phyloP scores from a whole-genome alignment of 2,329 filamentous ascomycete species.

The Truncatella angustata region DNA sequence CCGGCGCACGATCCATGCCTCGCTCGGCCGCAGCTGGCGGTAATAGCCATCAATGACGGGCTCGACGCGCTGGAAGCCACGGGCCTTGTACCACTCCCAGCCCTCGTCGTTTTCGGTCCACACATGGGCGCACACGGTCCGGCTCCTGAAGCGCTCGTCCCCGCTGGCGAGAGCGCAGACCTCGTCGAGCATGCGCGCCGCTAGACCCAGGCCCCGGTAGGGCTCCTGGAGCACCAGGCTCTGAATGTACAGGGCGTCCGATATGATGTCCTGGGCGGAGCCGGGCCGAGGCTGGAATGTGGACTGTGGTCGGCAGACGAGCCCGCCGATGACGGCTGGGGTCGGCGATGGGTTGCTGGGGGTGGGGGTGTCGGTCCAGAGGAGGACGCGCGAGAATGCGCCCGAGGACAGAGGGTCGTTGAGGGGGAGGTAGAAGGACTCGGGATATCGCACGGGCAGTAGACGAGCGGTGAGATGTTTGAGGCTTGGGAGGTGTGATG shows the following conservation, averaged over 20 bases:
- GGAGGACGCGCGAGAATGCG: slow-evolving; percentile 59
- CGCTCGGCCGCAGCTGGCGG: slow-evolving; percentile 57
- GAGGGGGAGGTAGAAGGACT: slow-evolving; percentile 60
- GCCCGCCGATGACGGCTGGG: slow-evolving; percentile 51
- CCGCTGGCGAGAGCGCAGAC: slow-evolving; percentile 42
- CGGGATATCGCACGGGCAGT: slow-evolving; percentile 62
- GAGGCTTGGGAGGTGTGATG: slow-evolving; percentile 54
- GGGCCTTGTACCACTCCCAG: slow-evolving; percentile 58
- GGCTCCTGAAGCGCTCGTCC: slow-evolving; percentile 31
- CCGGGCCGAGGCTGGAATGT: slow-evolving; percentile 21
- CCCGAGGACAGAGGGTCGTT: slow-evolving; percentile 47
- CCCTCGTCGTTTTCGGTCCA: slow-evolving; percentile 67
- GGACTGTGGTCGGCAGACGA: slow-evolving; percentile 63
- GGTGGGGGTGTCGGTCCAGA: slow-evolving; percentile 47
- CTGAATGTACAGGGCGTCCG: slow-evolving; percentile 60
- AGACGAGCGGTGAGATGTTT: slow-evolving; percentile 65
- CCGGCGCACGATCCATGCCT: slow-evolving; percentile 58
- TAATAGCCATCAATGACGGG: slow-evolving; percentile 56
- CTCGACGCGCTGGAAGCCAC: slow-evolving; percentile 52
- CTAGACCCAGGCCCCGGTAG: slow-evolving; percentile 59
- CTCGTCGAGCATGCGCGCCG: slow-evolving; percentile 54
- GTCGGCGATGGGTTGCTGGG: slow-evolving; percentile 32
- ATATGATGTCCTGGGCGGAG: slow-evolving; percentile 23
- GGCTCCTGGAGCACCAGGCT: slow-evolving; percentile 62
- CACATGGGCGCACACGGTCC: slow-evolving; percentile 62